phyloP scores from a whole-genome alignment of 2,329 filamentous ascomycete species.

The Cryphonectria naterciae region DNA sequence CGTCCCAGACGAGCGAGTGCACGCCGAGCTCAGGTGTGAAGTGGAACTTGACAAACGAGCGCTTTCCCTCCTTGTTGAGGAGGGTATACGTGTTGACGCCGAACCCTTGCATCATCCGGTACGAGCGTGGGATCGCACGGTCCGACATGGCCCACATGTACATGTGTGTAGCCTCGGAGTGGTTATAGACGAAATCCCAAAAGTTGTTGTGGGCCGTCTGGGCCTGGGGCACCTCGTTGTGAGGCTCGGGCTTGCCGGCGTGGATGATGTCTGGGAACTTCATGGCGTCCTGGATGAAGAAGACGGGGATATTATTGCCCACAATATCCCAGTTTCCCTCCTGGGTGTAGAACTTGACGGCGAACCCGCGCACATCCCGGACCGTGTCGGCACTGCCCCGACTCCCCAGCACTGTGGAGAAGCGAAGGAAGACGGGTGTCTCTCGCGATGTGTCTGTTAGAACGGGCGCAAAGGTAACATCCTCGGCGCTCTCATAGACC shows the following conservation, averaged over 20 bases:
- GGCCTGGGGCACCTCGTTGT: constrained; percentile 72
- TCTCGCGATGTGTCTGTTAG: constrained; percentile 64
- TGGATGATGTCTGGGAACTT: constrained; percentile 73
- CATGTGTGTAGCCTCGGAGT: constrained; percentile 77
- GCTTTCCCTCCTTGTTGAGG: constrained; percentile 68
- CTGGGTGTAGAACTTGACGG: constrained; percentile 76
- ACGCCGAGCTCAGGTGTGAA: constrained; percentile 76
- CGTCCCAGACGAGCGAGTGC: constrained; percentile 78
- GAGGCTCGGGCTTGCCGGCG: constrained; percentile 69
- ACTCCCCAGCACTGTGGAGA: constrained; percentile 78
- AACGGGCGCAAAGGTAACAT: constrained; percentile 66
- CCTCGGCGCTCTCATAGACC: constrained; percentile 63
- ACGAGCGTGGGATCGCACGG: constrained; percentile 72
- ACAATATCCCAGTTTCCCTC: constrained; percentile 80
- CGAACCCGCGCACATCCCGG: constrained; percentile 81
- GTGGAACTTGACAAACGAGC: constrained; percentile 78
- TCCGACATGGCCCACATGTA: constrained; percentile 81
- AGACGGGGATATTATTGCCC: constrained; percentile 75
- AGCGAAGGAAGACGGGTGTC: constrained; percentile 72
- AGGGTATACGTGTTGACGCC: constrained; percentile 80
- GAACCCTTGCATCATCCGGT: constrained; percentile 85
- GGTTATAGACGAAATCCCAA: constrained; percentile 73
- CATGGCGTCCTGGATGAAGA: constrained; percentile 76
- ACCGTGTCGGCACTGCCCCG: constrained; percentile 80
- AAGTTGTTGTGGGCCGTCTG: constrained; percentile 76